These are phyloP conservation scores for Hyphopichia khmerensis DNA, from an alignment of 1,139 yeast species.

Conservation along the genomic window DNA sequence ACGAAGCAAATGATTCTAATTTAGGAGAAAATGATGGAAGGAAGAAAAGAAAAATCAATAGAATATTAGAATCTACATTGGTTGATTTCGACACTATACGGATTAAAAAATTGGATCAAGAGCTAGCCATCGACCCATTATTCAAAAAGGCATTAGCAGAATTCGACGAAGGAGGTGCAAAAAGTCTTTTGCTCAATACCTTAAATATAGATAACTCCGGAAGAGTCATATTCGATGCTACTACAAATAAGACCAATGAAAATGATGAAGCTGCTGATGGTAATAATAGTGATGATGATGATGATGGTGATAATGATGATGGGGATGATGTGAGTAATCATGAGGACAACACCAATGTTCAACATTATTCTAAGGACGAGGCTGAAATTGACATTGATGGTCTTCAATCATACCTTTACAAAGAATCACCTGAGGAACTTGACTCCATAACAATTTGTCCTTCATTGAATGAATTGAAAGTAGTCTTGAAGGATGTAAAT, in stretches of 20 bases:
- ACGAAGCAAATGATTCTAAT: slow-evolving; percentile 12
- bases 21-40: slow-evolving; percentile 16
- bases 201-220: slow-evolving; percentile 58
- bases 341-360: too few species aligned
- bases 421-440: slow-evolving; percentile 28
- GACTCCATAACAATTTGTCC: slow-evolving; percentile 56
- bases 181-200: slow-evolving; percentile 73
- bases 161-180: slow-evolving; percentile 95
- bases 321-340: too few species aligned
- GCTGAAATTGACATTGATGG: slow-evolving; percentile 17
- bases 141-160: slow-evolving; percentile 88
- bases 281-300: slow-evolving; percentile 7
- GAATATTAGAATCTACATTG: slow-evolving; percentile 44
- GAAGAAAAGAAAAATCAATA: slow-evolving; percentile 36
- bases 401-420: slow-evolving; percentile 24
- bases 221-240: slow-evolving; percentile 63
- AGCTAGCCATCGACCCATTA: slow-evolving; percentile 79
- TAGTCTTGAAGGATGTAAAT: slow-evolving; percentile 57
- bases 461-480: slow-evolving; percentile 55
- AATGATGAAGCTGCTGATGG: slow-evolving; percentile 6
- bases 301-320: slow-evolving; percentile 11
- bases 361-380: too few species aligned
- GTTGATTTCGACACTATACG: slow-evolving; percentile 60
- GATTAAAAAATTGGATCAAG: slow-evolving; percentile 73
- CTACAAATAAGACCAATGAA: slow-evolving; percentile 27